phyloP scores from a whole-genome alignment of 768 basidiomycete species.

The Pleurotus giganteus region DNA sequence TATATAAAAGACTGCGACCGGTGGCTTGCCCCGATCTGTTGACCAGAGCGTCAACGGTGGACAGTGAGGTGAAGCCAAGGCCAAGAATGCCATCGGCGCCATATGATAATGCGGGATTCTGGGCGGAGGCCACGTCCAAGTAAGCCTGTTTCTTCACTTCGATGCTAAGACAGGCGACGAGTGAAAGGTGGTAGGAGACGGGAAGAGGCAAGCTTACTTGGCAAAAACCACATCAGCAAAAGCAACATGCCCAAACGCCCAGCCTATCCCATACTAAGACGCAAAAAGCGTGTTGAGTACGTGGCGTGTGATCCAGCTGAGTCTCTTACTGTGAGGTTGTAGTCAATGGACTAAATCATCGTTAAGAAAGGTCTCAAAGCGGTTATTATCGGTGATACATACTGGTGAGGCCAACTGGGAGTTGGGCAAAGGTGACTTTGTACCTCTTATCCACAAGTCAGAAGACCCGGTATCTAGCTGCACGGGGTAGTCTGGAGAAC shows the following conservation, averaged over 20 bases:
- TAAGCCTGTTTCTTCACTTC: constrained; percentile 68
- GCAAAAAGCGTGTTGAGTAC: constrained; percentile 1
- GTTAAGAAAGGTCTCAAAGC: constrained; percentile 6
- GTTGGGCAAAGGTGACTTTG: constrained; percentile 45
- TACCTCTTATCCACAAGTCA: constrained; percentile 71
- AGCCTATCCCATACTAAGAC: constrained; percentile 75
- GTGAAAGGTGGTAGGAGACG: not conserved
- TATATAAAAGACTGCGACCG: constrained; percentile 73
- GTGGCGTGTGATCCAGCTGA: constrained; percentile 2
- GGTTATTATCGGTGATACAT: constrained; percentile 19
- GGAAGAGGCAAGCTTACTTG: constrained; percentile 42
- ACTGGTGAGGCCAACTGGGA: constrained; percentile 41
- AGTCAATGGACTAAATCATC: constrained; percentile 35
- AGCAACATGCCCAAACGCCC: constrained; percentile 65
- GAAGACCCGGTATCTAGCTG: constrained; percentile 87
- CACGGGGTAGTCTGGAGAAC: constrained; percentile 56
- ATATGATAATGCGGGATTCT: constrained; percentile 72
- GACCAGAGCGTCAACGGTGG: constrained; percentile 61
- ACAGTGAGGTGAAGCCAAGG: constrained; percentile 76
- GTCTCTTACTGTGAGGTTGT: constrained; percentile 62
- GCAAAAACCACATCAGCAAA: constrained; percentile 68
- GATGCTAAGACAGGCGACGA: constrained; percentile 39
- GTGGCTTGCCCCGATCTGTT: constrained; percentile 55
- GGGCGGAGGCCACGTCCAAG: constrained; percentile 58
- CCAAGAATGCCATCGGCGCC: constrained; percentile 73